phyloP scores from a whole-genome alignment of 2,329 filamentous ascomycete species.

The Xylariomycetidae sp. region DNA sequence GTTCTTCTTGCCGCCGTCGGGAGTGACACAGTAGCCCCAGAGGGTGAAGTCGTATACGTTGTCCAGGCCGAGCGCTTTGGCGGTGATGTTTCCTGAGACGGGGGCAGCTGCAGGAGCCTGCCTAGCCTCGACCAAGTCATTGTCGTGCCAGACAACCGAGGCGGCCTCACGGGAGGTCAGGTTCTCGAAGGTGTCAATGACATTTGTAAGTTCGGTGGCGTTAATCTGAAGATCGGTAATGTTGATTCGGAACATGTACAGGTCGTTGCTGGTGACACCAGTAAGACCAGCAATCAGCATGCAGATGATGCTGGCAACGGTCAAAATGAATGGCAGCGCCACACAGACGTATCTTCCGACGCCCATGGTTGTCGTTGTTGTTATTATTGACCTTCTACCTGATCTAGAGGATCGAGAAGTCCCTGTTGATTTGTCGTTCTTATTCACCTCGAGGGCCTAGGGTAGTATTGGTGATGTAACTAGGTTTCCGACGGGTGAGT shows the following conservation, averaged over 20 bases:
- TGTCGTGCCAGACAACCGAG: too few relatives aligned
- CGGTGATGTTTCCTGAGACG: conserved; percentile 47
- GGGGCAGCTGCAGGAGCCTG: too few relatives aligned
- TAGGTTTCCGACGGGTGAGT: neutral
- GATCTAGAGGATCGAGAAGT: too few relatives aligned
- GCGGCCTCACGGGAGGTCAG: conserved; percentile 8
- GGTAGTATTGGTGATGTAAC: conserved; percentile 14
- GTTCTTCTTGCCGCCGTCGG: conserved; percentile 49
- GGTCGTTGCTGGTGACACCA: conserved; percentile 50
- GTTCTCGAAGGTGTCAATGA: conserved; percentile 13
- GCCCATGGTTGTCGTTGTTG: conserved; percentile 40
- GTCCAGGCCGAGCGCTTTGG: conserved; percentile 56
- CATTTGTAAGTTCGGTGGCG: conserved; percentile 28
- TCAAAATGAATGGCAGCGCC: conserved; percentile 77
- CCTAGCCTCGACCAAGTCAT: too few relatives aligned
- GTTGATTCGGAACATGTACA: conserved; percentile 59
- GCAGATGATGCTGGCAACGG: conserved; percentile 70
- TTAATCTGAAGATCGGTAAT: conserved; percentile 54
- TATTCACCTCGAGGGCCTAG: too few relatives aligned
- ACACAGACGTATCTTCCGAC: conserved; percentile 81
- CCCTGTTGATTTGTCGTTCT: too few relatives aligned
- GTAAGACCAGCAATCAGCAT: conserved; percentile 53
- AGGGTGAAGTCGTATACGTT: conserved; percentile 78
- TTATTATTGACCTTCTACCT: too few relatives aligned
- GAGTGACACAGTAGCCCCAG: conserved; percentile 79